These are phyloP conservation scores for Saccharomyces jurei DNA, from an alignment of 805 yeast genomes.

Conservation along the genomic window DNA sequence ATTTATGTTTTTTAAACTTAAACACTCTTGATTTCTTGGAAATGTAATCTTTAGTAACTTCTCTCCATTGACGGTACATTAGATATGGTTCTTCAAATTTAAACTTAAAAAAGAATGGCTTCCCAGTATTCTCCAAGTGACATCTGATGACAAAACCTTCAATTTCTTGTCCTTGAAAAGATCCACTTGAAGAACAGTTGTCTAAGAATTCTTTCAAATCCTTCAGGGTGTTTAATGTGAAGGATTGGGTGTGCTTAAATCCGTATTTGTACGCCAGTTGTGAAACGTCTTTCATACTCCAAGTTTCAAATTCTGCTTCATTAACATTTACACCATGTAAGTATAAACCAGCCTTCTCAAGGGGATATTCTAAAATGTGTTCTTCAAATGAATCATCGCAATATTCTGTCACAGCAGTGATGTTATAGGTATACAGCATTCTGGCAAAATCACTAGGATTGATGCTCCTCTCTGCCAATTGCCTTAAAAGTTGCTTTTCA, in stretches of 20 bases:
- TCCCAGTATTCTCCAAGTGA: conserved; percentile 20
- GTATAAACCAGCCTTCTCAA: conserved; percentile 69
- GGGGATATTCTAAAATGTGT: conserved; percentile 71
- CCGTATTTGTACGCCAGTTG: conserved; percentile 62
- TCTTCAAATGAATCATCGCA: conserved; percentile 94
- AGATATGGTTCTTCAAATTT: conserved; percentile 94
- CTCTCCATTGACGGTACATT: conserved; percentile 85
- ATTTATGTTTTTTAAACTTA: conserved; percentile 44
- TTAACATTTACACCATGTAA: conserved; percentile 83
- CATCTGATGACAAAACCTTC: conserved; percentile 93
- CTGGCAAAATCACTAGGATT: conserved; percentile 46
- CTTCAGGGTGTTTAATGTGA: conserved; percentile 33
- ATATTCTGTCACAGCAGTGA: conserved; percentile 85
- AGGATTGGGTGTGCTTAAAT: conserved; percentile 50
- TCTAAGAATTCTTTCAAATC: conserved; percentile 46
- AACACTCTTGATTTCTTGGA: conserved; percentile 28
- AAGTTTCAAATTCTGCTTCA: conserved; percentile 52
- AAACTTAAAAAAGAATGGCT: conserved; percentile 69
- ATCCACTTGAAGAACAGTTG: conserved; percentile 55
- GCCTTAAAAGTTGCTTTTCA: conserved; percentile 45
- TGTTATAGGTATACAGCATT: conserved; percentile 39
- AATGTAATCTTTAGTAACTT: conserved; percentile 61
- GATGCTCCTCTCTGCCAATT: conserved; percentile 38
- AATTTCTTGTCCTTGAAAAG: conserved; percentile 60
- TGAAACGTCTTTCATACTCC: conserved; percentile 51